These are phyloP conservation scores for Artemisia argyi DNA, from an alignment of 129 eudicot species.

Conservation along the genomic window DNA sequence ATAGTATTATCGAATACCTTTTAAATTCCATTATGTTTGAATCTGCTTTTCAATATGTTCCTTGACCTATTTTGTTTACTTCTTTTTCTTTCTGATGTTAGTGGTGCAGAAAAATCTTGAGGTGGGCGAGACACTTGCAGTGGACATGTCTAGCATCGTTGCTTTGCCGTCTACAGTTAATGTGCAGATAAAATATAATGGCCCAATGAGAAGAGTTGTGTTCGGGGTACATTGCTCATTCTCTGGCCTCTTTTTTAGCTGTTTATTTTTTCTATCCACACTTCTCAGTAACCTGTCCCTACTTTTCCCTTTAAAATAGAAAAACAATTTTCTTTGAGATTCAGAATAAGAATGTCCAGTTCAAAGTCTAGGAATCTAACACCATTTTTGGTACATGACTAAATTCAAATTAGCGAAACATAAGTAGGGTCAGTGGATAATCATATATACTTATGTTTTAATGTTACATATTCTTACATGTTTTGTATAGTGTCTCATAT, in stretches of 20 bases:
- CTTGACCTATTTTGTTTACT: constrained; percentile 9
- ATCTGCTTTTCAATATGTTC: background rate
- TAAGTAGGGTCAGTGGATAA: no score
- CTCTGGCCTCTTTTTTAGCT: background rate
- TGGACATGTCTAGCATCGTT: constrained; percentile 80
- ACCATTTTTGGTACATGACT: no score
- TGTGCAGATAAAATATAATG: constrained; percentile 78
- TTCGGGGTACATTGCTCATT: constrained; percentile 75
- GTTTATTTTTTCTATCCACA: background rate
- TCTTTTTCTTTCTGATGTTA: constrained; percentile 33
- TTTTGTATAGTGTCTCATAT: no score
- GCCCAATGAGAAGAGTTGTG: constrained; percentile 87
- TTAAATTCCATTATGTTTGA: background rate
- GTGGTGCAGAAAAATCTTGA: constrained; percentile 99
- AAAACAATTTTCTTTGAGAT: no score
- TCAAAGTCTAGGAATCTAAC: no score
- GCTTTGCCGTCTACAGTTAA: constrained; percentile 73
- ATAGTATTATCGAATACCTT: background rate
- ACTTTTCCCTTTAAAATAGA: no score
- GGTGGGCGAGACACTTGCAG: constrained; percentile 90
- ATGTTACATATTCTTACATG: no score
- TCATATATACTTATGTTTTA: no score
- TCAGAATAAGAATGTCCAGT: no score
- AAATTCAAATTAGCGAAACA: no score
- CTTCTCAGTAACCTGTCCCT: no score